Evolutionary conservation across 2,329 filamentous ascomycete genomes (phyloP), one percentile per base, ranked within the genome.

Genomic region (Byssochlamys sp.): DNA sequence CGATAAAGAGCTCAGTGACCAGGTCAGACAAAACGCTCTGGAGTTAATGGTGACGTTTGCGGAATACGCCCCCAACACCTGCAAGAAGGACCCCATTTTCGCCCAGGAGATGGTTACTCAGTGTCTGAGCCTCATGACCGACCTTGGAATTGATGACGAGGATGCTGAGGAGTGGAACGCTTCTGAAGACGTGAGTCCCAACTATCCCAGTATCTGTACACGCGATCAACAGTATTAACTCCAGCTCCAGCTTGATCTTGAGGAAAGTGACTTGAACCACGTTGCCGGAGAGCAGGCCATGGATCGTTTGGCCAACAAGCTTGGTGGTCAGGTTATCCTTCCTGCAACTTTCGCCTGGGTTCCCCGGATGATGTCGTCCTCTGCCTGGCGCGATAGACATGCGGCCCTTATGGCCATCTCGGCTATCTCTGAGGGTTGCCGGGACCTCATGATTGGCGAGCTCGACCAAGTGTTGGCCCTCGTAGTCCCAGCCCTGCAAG

Each of bases 41-140:
- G 94, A 99, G 73, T 82, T 99, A 57, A 96, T 99, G 90, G 91
- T 91, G 27, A 99, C 94, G 0, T 99, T 99, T 72, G 91, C 92
- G 63, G 94, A 99, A 70, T 94, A 92, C 67, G 89, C 90, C 0
- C 91, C 94, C 3, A 87, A 88, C 39, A 92, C 97, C 86, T 97
- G 94, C 79, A 90, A 88, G 71, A 96, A 96, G 72, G 92, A 99
- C 69, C 75, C 85, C n/a, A 87, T 85, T 10, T 99, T 95, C 75
- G 94, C 91, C 1, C 86, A 84, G 60, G 91, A 96, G 63, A 99
- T 99, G 94, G 95, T 99, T 62, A 97, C 91, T 0, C 94, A 99
- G 74, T 99, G 94, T 73, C 78, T 99, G 64, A 97, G 92, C 65
- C 77, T 99, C 65, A 99, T 99, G 94, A 97, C 94, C 3, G 94